Base-by-base conservation (phyloP, 176 grass and related monocot species). In the Chloris gayana region DNA sequence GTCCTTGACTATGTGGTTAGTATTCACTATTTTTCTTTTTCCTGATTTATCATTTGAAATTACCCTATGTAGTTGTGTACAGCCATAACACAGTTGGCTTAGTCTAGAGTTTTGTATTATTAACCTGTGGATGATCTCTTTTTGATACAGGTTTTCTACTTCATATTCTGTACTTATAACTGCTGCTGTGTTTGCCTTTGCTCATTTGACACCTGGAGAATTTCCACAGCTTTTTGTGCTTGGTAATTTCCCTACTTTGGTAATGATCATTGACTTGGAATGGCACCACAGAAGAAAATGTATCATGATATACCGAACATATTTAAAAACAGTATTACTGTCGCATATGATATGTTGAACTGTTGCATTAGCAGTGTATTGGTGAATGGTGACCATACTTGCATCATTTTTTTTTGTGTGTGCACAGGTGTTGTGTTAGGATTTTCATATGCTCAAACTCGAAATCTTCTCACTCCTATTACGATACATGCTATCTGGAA, bases 141-240 rank as follows among this genome's bases (percentile, higher is more conserved):
- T 75, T 13, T 69, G 64, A 42, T 89, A 62, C 88, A 98, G 95
- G 92, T 89, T 98, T 42, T 85, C 92, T 10, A 98, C 95, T 50
- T 90, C 95, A 66, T 77, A 87, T 86, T 91, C 90, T 75, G 88
- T 91, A 17, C 81, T 91, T 59, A 91, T 98, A 67, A 93, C 83
- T 14, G 90, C 95, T 79, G 88, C 86, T 75, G 5, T 92, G 73
- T 98, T 98, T 86, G 88, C 92, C 21, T 61, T 95, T n/a, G 88
- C 95, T 83, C 95, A 98, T 84, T 57, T 98, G 42, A 95, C 95
- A 79, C 95, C 95, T 51, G 93, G 92, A 73, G 95, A 98, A 85
- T 91, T 98, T 85, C 92, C 88, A 11, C 95, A 95, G 69, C 82
- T 98, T 45, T 95, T 98, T 87, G 39, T 93, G 46, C 92, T 95